These are phyloP conservation scores for Backusella parvicylindrica DNA, from an alignment of 192 early-diverging fungal genomes.

Conservation along the genomic window DNA sequence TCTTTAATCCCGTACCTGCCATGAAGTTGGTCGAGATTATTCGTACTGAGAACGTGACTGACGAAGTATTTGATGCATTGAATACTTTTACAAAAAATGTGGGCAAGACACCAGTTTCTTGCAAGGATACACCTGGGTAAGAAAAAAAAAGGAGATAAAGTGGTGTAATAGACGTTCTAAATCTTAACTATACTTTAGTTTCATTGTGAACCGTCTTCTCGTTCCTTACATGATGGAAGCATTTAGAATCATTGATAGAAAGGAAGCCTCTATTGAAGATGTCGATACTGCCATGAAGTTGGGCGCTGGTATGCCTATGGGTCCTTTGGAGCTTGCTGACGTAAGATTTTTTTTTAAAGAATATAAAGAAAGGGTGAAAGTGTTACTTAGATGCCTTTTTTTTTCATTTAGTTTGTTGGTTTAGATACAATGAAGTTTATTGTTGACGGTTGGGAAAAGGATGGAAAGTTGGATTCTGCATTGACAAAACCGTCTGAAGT, in stretches of 20 bases:
- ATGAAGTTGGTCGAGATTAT: constrained; percentile 98
- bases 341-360: constrained; percentile 38
- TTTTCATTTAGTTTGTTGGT: constrained; percentile 68
- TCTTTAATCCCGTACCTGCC: constrained; percentile 98
- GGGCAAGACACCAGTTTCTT: constrained; percentile 85
- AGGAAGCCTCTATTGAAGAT: constrained; percentile 79
- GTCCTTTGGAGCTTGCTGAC: constrained; percentile 81
- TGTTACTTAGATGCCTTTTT: neutral
- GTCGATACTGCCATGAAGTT: constrained; percentile 97
- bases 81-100: constrained; percentile 68
- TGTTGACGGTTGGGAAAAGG: constrained; percentile 89
- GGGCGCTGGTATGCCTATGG: constrained; percentile 96
- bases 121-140: constrained; percentile 95
- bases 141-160: too few species aligned
- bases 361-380: neutral
- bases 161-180: too few species aligned
- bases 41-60: constrained; percentile 58
- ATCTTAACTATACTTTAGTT: constrained; percentile 35
- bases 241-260: constrained; percentile 87
- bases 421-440: constrained; percentile 97
- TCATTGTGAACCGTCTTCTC: constrained; percentile 94
- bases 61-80: constrained; percentile 62
- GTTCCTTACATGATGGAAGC: constrained; percentile 97
- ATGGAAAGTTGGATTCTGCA: constrained; percentile 74
- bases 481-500: constrained; percentile 68